These are phyloP conservation scores for Trametes coccinea DNA, from an alignment of 768 basidiomycete species.

Conservation along the genomic window DNA sequence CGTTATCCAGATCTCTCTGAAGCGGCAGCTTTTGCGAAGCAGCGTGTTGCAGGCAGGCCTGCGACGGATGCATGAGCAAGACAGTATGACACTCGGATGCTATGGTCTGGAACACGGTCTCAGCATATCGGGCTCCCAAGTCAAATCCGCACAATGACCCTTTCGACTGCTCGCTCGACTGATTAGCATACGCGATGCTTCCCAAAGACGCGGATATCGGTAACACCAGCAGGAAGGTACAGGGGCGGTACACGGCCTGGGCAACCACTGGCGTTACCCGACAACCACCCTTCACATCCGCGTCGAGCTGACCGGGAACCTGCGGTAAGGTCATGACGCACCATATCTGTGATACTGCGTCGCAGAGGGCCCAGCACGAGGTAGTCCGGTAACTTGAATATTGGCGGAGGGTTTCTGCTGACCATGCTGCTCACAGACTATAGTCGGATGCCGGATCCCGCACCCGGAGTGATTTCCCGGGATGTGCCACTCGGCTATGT, in stretches of 20 bases:
- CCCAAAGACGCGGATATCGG: background rate
- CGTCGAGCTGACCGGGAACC: background rate
- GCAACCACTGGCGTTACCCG: background rate
- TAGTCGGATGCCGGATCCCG: constrained; percentile 2
- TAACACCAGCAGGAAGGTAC: background rate
- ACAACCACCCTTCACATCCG: constrained; percentile 5
- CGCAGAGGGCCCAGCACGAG: background rate
- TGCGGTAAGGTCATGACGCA: background rate
- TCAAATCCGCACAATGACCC: background rate
- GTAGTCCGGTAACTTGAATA: constrained; percentile 1
- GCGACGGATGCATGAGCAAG: no score
- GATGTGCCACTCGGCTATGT: constrained; percentile 11
- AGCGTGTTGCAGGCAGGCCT: no score
- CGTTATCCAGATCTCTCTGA: no score
- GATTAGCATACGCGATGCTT: background rate
- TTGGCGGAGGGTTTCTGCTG: background rate
- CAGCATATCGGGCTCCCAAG: background rate
- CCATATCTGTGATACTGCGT: background rate
- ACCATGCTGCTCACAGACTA: background rate
- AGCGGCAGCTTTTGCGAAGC: no score
- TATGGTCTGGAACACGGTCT: background rate
- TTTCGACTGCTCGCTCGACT: no score
- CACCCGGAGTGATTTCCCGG: background rate
- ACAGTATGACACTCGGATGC: background rate
- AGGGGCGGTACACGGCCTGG: constrained; percentile 10